phyloP scores from a whole-genome alignment of 2,329 filamentous ascomycete genomes.

The Zopfia rhizophila region DNA sequence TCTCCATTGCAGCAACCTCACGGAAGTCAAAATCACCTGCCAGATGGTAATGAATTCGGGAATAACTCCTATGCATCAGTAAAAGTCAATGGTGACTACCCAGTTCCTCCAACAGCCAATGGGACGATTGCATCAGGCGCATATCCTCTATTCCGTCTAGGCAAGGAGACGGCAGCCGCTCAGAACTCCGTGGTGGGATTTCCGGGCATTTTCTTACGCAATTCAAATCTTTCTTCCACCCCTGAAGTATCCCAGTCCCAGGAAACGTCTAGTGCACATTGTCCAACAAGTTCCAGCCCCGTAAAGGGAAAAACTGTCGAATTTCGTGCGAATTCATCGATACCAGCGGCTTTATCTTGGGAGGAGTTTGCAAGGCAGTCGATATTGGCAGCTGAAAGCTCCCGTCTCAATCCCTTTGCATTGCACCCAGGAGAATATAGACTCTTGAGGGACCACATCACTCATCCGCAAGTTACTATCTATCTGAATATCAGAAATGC shows the following conservation, averaged over 20 bases:
- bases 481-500: conserved; percentile 97
- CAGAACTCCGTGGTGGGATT: conserved; percentile 33
- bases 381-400: conserved; percentile 87
- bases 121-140: conserved; percentile 15
- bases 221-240: conserved; percentile 43
- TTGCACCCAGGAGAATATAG: conserved; percentile 86
- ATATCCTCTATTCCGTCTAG: conserved; percentile 21
- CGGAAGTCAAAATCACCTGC: conserved; percentile 32
- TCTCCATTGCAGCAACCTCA: conserved; percentile 42
- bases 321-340: conserved; percentile 76
- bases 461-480: conserved; percentile 87
- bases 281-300: conserved; percentile 29
- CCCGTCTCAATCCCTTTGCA: conserved; percentile 87
- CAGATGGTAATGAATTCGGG: conserved; percentile 24
- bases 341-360: conserved; percentile 77
- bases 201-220: conserved; percentile 32
- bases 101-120: conserved; percentile 18
- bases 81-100: conserved; percentile 22
- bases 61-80: conserved; percentile 17
- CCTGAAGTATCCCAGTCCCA: conserved; percentile 41
- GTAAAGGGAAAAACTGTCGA: conserved; percentile 36
- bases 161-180: conserved; percentile 21
- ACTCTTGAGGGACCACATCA: conserved; percentile 83
- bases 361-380: conserved; percentile 91
- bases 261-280: conserved; percentile 29